Evolutionary conservation across 2,329 filamentous ascomycete genomes (phyloP).

Genomic region (Pseudocercospora fuligena): DNA sequence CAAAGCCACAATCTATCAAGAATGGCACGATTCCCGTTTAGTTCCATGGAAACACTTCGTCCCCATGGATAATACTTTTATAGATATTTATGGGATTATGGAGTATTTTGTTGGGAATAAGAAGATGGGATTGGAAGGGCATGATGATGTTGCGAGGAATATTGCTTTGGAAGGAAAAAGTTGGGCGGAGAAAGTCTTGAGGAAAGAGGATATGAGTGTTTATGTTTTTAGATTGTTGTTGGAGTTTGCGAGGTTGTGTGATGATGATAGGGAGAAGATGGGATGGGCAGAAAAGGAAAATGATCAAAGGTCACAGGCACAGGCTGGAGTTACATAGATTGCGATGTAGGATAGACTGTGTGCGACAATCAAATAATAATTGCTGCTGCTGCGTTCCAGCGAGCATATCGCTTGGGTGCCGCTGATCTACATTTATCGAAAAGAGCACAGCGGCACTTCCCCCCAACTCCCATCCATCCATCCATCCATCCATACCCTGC

Average conservation of each 20-base stretch:
- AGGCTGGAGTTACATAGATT: background rate
- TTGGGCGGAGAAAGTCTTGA: constrained; percentile 70
- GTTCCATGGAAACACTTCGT: constrained; percentile 45
- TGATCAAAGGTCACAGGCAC: background rate
- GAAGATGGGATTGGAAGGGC: constrained; percentile 38
- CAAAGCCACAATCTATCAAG: constrained; percentile 44
- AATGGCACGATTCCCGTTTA: constrained; percentile 45
- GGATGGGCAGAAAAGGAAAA: constrained; percentile 40
- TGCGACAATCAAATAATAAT: background rate
- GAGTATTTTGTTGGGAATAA: constrained; percentile 61
- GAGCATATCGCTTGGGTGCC: background rate
- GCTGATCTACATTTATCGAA: background rate
- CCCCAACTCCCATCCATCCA: background rate
- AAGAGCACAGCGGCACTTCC: background rate
- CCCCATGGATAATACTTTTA: constrained; percentile 38
- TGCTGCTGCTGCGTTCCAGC: background rate
- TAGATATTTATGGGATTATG: constrained; percentile 38
- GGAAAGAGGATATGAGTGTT: constrained; percentile 77
- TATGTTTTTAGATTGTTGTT: constrained; percentile 73
- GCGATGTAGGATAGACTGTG: background rate
- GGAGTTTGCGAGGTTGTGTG: constrained; percentile 51
- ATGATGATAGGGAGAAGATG: constrained; percentile 47
- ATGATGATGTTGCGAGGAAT: constrained; percentile 63
- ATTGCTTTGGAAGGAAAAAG: constrained; percentile 69
- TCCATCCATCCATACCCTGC: background rate